These are phyloP conservation scores for Triticum timopheevii DNA, from an alignment of 176 grass and related monocot genomes.

Conservation along the genomic window DNA sequence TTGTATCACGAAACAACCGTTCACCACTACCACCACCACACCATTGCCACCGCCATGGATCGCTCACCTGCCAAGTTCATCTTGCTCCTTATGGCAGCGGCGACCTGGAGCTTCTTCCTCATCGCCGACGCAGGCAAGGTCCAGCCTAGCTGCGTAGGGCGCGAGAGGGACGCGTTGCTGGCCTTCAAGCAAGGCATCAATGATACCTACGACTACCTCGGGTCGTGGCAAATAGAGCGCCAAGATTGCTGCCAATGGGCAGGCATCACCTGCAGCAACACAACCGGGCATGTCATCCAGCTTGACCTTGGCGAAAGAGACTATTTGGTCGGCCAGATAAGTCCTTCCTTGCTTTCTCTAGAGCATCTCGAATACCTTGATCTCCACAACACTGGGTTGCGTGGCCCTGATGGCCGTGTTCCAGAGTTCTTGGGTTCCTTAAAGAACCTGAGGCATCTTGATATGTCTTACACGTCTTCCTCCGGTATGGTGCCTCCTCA, in stretches of 20 bases:
- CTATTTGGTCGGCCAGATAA: constrained; percentile 30
- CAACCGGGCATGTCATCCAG: background rate
- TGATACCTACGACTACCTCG: fast-evolving
- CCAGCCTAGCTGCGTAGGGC: background rate
- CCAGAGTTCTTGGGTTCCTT: constrained; percentile 19
- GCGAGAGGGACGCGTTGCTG: constrained; percentile 37
- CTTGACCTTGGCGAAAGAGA: background rate
- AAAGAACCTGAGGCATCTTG: constrained; percentile 18
- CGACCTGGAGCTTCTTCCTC: background rate
- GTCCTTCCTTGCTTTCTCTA: constrained; percentile 25
- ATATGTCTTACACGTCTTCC: background rate
- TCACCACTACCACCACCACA: background rate
- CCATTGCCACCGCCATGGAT: background rate
- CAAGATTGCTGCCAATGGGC: constrained; percentile 40
- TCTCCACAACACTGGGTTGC: background rate
- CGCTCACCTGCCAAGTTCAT: background rate
- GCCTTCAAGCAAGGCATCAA: constrained; percentile 37
- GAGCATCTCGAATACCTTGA: constrained; percentile 26
- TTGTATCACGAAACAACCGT: background rate
- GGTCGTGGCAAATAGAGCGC: background rate
- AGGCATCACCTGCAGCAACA: constrained; percentile 30
- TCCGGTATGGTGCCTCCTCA: background rate
- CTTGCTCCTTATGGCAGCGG: background rate
- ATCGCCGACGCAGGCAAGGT: background rate
- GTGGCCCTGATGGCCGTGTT: background rate